Percentiles rank a stretch among this genome's conserved stretches.
Evolutionary conservation across 2,329 filamentous ascomycete species (phyloP).

Genomic region (Penicillium nordicum): DNA sequence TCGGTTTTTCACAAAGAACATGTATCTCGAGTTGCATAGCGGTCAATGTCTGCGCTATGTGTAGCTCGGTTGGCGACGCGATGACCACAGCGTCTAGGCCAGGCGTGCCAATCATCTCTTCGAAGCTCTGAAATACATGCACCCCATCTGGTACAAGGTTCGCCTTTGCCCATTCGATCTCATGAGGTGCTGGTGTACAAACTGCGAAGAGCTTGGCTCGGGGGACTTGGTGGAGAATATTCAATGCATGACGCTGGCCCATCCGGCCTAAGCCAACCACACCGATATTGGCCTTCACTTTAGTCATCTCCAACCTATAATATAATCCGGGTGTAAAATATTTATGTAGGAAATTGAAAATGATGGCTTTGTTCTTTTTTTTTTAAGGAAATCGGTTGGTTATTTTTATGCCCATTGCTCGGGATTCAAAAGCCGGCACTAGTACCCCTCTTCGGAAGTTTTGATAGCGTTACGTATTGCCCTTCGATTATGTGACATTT

Average conservation of each 20-base stretch:
- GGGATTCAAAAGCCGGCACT: too few species aligned
- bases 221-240: conserved; percentile 45
- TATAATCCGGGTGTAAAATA: too few species aligned
- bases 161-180: conserved; percentile 48
- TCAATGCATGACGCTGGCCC: conserved; percentile 45
- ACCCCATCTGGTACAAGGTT: conserved; percentile 42
- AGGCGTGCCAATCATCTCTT: conserved; percentile 50
- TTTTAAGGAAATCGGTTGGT: too few species aligned
- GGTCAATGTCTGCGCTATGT: conserved; percentile 54
- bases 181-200: conserved; percentile 42
- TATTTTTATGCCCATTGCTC: too few species aligned
- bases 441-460: too few species aligned
- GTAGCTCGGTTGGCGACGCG: conserved; percentile 52
- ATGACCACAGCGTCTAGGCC: conserved; percentile 54
- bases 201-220: conserved; percentile 49
- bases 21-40: conserved; percentile 53
- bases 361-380: too few species aligned
- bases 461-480: too few species aligned
- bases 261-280: conserved; percentile 21
- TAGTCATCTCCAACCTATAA: background rate
- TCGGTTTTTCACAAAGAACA: conserved; percentile 53
- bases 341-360: too few species aligned
- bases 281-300: background rate
- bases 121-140: conserved; percentile 50
- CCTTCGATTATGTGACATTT: too few species aligned